Conservation (phyloP, 257 asterid genomes). For the Coffea eugenioides region DNA sequence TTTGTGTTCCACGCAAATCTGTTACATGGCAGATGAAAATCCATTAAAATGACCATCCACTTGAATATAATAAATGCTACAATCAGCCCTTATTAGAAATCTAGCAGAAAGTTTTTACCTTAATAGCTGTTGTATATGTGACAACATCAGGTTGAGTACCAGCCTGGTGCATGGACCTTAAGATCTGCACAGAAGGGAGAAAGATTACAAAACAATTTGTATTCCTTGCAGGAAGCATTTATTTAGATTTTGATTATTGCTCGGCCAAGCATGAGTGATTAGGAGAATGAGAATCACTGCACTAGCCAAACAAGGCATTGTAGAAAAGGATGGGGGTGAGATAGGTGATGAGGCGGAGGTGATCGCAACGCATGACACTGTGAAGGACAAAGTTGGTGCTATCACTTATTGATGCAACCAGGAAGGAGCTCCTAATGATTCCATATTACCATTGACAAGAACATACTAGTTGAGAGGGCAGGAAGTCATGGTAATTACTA, state of each 20-base stretch:
- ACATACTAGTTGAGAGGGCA: background rate
- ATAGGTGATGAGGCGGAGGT: background rate
- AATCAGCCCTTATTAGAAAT: background rate
- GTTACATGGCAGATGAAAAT: slow-evolving; percentile 35
- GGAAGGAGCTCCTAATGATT: background rate
- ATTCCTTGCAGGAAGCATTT: background rate
- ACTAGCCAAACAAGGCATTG: background rate
- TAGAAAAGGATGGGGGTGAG: background rate
- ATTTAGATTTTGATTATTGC: background rate
- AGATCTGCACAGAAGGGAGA: slow-evolving; percentile 58
- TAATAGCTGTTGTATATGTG: slow-evolving; percentile 86
- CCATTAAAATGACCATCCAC: background rate
- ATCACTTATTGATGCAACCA: background rate
- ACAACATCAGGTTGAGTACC: slow-evolving; percentile 90
- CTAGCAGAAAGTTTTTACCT: slow-evolving; percentile 45
- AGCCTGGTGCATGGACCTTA: slow-evolving; percentile 71
- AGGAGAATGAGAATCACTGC: background rate
- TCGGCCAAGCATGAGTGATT: background rate
- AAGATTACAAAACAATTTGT: slow-evolving; percentile 12
- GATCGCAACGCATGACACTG: background rate
- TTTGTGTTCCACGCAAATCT: slow-evolving; percentile 79
- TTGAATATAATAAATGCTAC: background rate
- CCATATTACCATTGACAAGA: background rate
- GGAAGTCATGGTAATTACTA: background rate
- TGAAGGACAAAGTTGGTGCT: background rate